Evolutionary conservation across 2,329 filamentous ascomycete genomes (phyloP).

Genomic region (Mycosphaerella arachidis): DNA sequence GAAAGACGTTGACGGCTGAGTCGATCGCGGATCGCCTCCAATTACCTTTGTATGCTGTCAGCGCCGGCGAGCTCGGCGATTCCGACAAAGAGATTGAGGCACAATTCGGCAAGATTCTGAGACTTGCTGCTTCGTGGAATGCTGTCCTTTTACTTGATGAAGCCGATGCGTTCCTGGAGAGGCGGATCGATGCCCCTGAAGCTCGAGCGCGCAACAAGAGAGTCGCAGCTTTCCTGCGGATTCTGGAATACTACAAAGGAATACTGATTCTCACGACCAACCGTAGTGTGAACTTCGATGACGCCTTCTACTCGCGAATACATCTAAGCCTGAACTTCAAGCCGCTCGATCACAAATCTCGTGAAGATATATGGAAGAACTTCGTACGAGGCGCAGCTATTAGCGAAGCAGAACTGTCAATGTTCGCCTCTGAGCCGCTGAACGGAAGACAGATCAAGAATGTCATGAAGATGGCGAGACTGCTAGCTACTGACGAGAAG

Average conservation of each 20-base stretch:
- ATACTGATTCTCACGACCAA: slow-evolving; percentile 41
- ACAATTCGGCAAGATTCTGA: slow-evolving; percentile 15
- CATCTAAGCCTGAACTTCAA: slow-evolving; percentile 28
- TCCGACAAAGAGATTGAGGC: slow-evolving; percentile 20
- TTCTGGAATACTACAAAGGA: slow-evolving; percentile 37
- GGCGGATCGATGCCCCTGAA: slow-evolving; percentile 6
- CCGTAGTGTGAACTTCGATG: slow-evolving; percentile 34
- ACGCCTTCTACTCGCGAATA: slow-evolving; percentile 34
- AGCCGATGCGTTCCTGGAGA: slow-evolving; percentile 36
- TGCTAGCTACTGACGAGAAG: slow-evolving; percentile 12
- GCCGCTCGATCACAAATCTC: slow-evolving; percentile 8
- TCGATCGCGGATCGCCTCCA: slow-evolving; percentile 14
- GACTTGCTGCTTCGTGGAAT: slow-evolving; percentile 21
- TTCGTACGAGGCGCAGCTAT: slow-evolving; percentile 45
- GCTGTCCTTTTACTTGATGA: slow-evolving; percentile 38
- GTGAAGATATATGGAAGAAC: slow-evolving; percentile 70
- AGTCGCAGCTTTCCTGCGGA: slow-evolving; percentile 9
- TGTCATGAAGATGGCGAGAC: slow-evolving; percentile 16
- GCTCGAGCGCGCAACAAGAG: slow-evolving; percentile 23
- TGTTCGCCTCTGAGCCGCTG: slow-evolving; percentile 10
- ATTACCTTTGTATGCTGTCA: slow-evolving; percentile 10
- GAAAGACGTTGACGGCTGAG: slow-evolving; percentile 25
- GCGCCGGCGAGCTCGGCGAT: slow-evolving; percentile 14
- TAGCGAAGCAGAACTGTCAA: slow-evolving; percentile 3
- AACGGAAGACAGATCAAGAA: slow-evolving; percentile 21